Conservation (phyloP, 352 stramenopile species). For the Globisporangium splendens region DNA sequence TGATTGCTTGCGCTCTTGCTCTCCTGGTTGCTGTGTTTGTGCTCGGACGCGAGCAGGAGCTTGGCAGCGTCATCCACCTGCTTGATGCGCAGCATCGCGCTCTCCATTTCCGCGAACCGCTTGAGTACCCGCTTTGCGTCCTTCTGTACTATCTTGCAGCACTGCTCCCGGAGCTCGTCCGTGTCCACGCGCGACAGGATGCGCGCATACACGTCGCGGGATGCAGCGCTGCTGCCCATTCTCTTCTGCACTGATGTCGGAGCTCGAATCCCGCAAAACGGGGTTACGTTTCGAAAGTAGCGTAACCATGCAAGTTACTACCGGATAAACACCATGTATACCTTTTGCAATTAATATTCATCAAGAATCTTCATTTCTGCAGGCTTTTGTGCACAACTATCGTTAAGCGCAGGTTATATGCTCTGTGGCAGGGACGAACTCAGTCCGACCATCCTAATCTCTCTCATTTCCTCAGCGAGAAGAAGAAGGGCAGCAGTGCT, state of each 20-base stretch:
- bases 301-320: too few species aligned
- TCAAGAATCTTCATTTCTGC: too few species aligned
- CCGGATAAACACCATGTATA: too few species aligned
- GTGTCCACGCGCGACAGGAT: constrained; percentile 27
- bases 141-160: constrained; percentile 12
- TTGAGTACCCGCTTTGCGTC: constrained; percentile 11
- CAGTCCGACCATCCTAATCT: not conserved
- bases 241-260: too few species aligned
- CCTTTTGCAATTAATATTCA: too few species aligned
- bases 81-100: constrained; percentile 18
- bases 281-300: too few species aligned
- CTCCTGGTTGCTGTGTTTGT: too few species aligned
- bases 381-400: not conserved
- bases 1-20: too few species aligned
- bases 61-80: constrained; percentile 23
- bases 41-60: constrained; percentile 15
- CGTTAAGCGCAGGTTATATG: not conserved
- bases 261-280: too few species aligned
- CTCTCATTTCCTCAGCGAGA: not conserved
- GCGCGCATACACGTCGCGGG: constrained; percentile 22
- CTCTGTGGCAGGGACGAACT: not conserved
- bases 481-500: not conserved
- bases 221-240: too few species aligned
- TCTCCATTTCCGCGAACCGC: constrained; percentile 8
- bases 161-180: constrained; percentile 20